Percentiles rank a stretch among this genome's conserved stretches.
Evolutionary conservation across 805 yeast genomes (phyloP).

Genomic region (Kodamaea kaohsiungensis): DNA sequence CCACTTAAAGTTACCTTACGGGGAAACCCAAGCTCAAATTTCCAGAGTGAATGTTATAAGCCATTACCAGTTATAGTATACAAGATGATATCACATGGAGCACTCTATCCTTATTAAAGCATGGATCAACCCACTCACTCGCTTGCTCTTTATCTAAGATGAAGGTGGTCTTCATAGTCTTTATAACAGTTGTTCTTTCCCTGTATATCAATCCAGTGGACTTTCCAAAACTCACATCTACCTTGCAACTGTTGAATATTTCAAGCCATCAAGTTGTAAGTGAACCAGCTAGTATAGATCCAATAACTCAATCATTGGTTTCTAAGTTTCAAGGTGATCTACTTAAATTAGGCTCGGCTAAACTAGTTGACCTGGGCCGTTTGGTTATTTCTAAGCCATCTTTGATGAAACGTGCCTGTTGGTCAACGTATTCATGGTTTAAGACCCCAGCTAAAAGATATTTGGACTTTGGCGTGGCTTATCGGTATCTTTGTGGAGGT

Average conservation of each 20-base stretch:
- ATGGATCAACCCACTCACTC: too few species aligned
- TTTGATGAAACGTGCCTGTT: background rate
- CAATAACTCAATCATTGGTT: background rate
- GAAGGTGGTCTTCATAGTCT: background rate
- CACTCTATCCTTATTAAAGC: too few species aligned
- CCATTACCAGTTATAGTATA: too few species aligned
- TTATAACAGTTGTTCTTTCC: background rate
- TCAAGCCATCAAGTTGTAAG: background rate
- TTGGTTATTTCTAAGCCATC: background rate
- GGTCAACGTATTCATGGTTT: background rate
- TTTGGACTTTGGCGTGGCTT: background rate
- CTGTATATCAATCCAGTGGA: background rate
- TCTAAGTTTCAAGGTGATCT: background rate
- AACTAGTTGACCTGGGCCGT: background rate
- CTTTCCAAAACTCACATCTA: background rate
- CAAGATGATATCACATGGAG: background rate
- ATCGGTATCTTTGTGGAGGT: background rate
- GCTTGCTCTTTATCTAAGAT: too few species aligned
- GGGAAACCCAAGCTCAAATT: too few species aligned
- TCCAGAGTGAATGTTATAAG: too few species aligned
- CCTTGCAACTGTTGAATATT: background rate
- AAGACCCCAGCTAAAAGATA: background rate
- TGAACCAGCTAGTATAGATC: background rate
- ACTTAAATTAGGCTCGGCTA: background rate
- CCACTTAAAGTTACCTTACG: too few species aligned